Base-by-base conservation (phyloP, 2,329 filamentous ascomycete species). In the Achaetomium macrosporum region DNA sequence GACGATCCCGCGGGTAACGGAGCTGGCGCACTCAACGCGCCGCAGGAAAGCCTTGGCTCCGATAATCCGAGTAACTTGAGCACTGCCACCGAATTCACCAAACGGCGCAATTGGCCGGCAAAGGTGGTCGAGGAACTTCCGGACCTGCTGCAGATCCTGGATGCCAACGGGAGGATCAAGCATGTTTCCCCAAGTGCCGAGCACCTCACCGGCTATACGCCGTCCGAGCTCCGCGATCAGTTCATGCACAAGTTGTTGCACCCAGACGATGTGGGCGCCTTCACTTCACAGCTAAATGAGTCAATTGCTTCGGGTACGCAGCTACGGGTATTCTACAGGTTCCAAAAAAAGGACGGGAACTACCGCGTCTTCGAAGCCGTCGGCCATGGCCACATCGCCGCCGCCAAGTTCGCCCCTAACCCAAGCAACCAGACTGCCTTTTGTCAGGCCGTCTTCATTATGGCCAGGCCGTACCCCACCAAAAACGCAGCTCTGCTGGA, bases 361-460 rank as follows among this genome's bases (percentile, higher is more conserved):
- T 95, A 86, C 66, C 76, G 78, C 58, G 88, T 96, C 51, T 89
- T 97, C 65, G 92, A 97, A 71, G 85, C 88, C n/a, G 84, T 92
- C 61, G 92, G 92, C 46, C 92, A 96, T 66, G 88, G 90, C 12
- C 92, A 97, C 71, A 84, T 95, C 57, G 86, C 86, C 35, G 82
- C 79, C 17, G 83, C 88, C 58, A 78, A 78, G 55, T 81, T 81
- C 57, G 76, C 79, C 12, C 81, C 81, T 25, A 83, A 82, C 55
- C 78, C 81, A 1, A 77, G 79, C 59, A 85, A 85, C 58, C 76
- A 82, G 54, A 78, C 82, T 2, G 79, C 83, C 1, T 86, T 87
- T 61, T 96, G 90, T 67, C 83, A 89, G 63, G 91, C 91, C 36
- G 89, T 96, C 62, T 96, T 96, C 67, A 88, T 97, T 76, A 92